phyloP scores from a whole-genome alignment of 2,329 filamentous ascomycete genomes.

The Aspergillus luchuensis region DNA sequence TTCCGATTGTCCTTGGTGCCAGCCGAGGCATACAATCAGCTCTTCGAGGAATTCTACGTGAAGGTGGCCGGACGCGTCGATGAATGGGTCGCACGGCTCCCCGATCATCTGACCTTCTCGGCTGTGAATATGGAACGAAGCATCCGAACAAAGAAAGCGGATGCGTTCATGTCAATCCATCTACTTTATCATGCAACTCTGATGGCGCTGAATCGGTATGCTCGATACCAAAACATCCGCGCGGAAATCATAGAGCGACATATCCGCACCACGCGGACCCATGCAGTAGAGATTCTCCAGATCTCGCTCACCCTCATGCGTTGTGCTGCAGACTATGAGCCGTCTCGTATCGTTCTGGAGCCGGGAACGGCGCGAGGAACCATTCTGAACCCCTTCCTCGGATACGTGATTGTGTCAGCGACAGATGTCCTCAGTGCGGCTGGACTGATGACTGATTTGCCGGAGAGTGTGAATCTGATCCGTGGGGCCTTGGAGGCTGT shows the following conservation, averaged over 20 bases:
- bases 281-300: slow-evolving; percentile 57
- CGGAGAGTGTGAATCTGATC: slow-evolving; percentile 57
- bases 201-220: slow-evolving; percentile 67
- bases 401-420: slow-evolving; percentile 64
- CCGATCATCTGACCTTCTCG: slow-evolving; percentile 57
- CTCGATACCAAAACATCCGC: slow-evolving; percentile 48
- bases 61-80: slow-evolving; percentile 56
- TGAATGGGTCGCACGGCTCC: slow-evolving; percentile 62
- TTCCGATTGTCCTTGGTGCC: slow-evolving; percentile 55
- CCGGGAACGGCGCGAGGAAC: slow-evolving; percentile 32
- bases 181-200: slow-evolving; percentile 66
- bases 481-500: slow-evolving; percentile 57
- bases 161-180: slow-evolving; percentile 65
- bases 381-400: slow-evolving; percentile 63
- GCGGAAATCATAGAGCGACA: slow-evolving; percentile 48
- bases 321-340: slow-evolving; percentile 26
- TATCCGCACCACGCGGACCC: slow-evolving; percentile 52
- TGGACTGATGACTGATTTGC: slow-evolving; percentile 55
- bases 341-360: slow-evolving; percentile 25
- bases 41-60: slow-evolving; percentile 56
- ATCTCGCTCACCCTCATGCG: slow-evolving; percentile 37
- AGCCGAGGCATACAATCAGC: slow-evolving; percentile 45
- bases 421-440: slow-evolving; percentile 67
- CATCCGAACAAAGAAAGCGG: slow-evolving; percentile 56
- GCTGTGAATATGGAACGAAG: slow-evolving; percentile 60